Base-by-base conservation (phyloP, 2,329 filamentous ascomycete species). In the Fusarium floridanum region DNA sequence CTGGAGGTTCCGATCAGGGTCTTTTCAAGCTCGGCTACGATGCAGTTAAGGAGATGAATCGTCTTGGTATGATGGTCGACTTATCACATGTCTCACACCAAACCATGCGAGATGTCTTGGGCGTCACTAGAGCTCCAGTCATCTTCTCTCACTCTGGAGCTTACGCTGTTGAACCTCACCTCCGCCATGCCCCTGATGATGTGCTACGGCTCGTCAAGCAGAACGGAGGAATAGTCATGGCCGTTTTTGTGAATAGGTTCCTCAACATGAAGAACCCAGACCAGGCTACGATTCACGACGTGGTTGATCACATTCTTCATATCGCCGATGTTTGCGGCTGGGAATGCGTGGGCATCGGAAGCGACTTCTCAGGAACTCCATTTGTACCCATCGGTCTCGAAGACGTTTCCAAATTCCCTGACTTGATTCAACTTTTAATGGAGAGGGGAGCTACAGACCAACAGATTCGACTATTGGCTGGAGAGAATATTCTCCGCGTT, bases 181-280 rank as follows among this genome's bases (percentile, higher is more conserved):
- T 80, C 11, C 80, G 84, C 3, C 83, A 85, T 61, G 84, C 84
- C 1, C 83, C 84, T 3, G 84, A 86, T 57, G 82, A 83, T 61
- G 80, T 85, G 2, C 68, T 85, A 2, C 73, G 78, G 7, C 64
- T 69, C 4, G 70, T 86, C 0, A 80, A 79, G 22, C 68, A 75
- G 8, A 85, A 85, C 29, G 76, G 80, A 5, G 84, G 84, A 0
- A 79, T 85, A 17, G 76, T 85, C 8, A 85, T 85, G 84, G 78
- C 82, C 1, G 80, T 80, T 0, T 84, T 85, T 61, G 78, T 83
- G 41, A 81, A 81, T 24, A 78, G 81, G n/a, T 81, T 81, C 66
- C 73, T 76, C 61, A 82, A 74, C 64, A 76, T 80, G 71, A 81
- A 71, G 73, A 79, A 74, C 66, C 77, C 72, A 29, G 77, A 80